Conservation (phyloP, 331 rosid genomes). For the Quercus phellos region DNA sequence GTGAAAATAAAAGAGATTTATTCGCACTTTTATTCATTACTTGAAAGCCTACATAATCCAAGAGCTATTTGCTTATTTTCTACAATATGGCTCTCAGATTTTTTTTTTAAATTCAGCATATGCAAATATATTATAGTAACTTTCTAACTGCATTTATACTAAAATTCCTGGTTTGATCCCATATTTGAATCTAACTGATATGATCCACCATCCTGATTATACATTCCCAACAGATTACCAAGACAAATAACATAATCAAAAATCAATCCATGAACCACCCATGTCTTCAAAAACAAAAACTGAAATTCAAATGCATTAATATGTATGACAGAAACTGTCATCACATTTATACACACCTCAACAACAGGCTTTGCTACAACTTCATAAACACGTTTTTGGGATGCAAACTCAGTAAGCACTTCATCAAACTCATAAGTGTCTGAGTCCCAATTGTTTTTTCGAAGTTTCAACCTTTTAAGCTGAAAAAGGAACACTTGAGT, state of each 20-base stretch:
- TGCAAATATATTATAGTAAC: background rate
- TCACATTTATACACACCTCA: constrained; percentile 56
- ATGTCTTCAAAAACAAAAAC: background rate
- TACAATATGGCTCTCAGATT: background rate
- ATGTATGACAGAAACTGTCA: constrained; percentile 12
- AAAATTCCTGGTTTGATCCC: background rate
- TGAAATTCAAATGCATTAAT: background rate
- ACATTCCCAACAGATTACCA: background rate
- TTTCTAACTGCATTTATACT: background rate
- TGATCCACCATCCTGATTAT: background rate
- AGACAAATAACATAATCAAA: too few species aligned
- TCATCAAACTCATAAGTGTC: constrained; percentile 96
- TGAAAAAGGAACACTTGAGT: constrained; percentile 35
- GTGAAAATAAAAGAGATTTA: background rate
- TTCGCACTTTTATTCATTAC: background rate
- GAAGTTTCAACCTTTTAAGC: constrained; percentile 94
- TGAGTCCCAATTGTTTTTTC: constrained; percentile 96
- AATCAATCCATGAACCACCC: constrained; percentile 6
- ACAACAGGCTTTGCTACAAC: constrained; percentile 98
- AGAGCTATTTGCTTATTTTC: background rate
- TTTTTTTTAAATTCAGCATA: background rate
- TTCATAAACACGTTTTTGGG: constrained; percentile 97
- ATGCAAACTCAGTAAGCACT: constrained; percentile 94
- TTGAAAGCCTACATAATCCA: background rate
- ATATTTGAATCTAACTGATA: background rate